Evolutionary conservation across 805 yeast genomes (phyloP).

Genomic region (Starmerella asiatica): DNA sequence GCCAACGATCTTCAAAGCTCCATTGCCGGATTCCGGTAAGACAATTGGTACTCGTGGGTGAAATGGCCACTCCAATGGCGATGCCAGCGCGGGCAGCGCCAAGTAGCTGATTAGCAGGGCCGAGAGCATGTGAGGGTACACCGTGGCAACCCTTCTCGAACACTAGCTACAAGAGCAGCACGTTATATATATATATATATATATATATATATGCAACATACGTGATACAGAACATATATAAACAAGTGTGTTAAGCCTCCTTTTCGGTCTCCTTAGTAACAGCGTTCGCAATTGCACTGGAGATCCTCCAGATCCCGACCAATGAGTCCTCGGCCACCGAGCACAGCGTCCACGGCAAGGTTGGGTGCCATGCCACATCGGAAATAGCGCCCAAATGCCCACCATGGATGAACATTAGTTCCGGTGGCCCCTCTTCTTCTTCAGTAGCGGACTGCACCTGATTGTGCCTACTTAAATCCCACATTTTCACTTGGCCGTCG

Average conservation of each 20-base stretch:
- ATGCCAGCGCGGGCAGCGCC: background rate
- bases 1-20: background rate
- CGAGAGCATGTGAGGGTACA: too few species aligned
- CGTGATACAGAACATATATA: too few species aligned
- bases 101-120: background rate
- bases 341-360: slow-evolving; percentile 42
- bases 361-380: slow-evolving; percentile 57
- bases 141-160: too few species aligned
- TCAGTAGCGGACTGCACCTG: slow-evolving; percentile 41
- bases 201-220: too few species aligned
- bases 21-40: too few species aligned
- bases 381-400: slow-evolving; percentile 66
- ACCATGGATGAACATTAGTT: slow-evolving; percentile 67
- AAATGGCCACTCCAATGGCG: background rate
- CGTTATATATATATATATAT: too few species aligned
- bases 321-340: slow-evolving; percentile 65
- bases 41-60: too few species aligned
- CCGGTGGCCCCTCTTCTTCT: slow-evolving; percentile 56
- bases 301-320: slow-evolving; percentile 64
- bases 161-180: too few species aligned
- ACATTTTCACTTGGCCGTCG: slow-evolving; percentile 57
- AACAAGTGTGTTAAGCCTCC: too few species aligned
- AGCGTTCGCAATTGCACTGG: slow-evolving; percentile 31
- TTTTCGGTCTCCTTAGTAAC: slow-evolving; percentile 3
- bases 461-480: slow-evolving; percentile 56